Evolutionary conservation across 805 yeast genomes (phyloP).

Genomic region (Babjeviella inositovora): DNA sequence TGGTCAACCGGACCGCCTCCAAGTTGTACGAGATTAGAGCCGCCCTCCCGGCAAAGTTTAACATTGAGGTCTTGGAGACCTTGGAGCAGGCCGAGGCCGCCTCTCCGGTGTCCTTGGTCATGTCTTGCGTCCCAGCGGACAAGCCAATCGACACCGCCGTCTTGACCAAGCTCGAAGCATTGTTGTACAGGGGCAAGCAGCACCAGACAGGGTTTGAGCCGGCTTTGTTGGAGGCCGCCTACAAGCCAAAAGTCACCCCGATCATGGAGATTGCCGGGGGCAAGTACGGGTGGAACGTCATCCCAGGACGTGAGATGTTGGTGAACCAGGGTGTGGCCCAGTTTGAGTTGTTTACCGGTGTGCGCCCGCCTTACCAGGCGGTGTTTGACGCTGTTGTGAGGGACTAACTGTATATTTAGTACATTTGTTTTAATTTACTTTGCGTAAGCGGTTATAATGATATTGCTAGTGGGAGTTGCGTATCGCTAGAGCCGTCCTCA

Average conservation of each 20-base stretch:
- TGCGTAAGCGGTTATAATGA: too few relatives aligned
- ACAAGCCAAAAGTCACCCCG: slow-evolving; percentile 80
- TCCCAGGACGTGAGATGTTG: slow-evolving; percentile 85
- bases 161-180: slow-evolving; percentile 25
- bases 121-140: slow-evolving; percentile 78
- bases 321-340: slow-evolving; percentile 89
- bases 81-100: slow-evolving; percentile 23
- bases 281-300: slow-evolving; percentile 56
- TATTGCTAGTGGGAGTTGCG: too few relatives aligned
- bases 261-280: slow-evolving; percentile 63
- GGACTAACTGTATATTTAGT: slow-evolving; percentile 6
- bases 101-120: slow-evolving; percentile 40
- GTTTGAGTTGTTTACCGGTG: slow-evolving; percentile 62
- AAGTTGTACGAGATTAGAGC: slow-evolving; percentile 44
- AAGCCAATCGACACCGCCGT: slow-evolving; percentile 42
- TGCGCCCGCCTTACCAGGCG: slow-evolving; percentile 43
- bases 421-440: too few relatives aligned
- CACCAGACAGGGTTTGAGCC: slow-evolving; percentile 24
- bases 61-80: slow-evolving; percentile 39
- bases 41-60: slow-evolving; percentile 42
- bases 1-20: slow-evolving; percentile 65
- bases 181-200: slow-evolving; percentile 22
- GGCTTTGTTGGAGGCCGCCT: slow-evolving; percentile 79
- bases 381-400: slow-evolving; percentile 43
- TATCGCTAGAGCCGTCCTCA: too few relatives aligned